Percentiles rank a stretch among this genome's conserved stretches.
phyloP scores from a whole-genome alignment of 2,329 filamentous ascomycete species.

The Fusarium algeriense region DNA sequence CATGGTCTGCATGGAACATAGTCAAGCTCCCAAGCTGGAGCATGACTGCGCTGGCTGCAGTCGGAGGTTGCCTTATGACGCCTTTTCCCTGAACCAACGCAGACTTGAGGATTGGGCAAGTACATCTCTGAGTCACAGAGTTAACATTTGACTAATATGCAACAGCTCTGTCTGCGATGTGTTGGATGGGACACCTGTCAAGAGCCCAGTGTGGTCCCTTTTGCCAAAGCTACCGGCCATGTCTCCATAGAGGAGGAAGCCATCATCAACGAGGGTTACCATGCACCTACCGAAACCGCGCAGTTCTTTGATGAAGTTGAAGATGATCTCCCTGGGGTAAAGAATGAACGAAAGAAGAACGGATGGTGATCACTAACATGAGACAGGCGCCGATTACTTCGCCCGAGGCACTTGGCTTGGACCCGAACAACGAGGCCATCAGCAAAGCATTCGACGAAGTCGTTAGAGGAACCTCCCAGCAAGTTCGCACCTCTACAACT shows the following conservation, averaged over 20 bases:
- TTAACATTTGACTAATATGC: conserved; percentile 2
- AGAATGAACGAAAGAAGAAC: not conserved
- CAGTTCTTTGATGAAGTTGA: conserved; percentile 47
- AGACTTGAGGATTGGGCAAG: conserved; percentile 49
- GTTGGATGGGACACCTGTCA: conserved; percentile 53
- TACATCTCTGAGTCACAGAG: not conserved
- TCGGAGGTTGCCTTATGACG: conserved; percentile 42
- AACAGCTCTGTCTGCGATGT: conserved; percentile 53
- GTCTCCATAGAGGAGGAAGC: conserved; percentile 49
- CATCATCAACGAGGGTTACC: conserved; percentile 20
- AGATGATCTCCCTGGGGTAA: conserved; percentile 39
- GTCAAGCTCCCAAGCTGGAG: conserved; percentile 39
- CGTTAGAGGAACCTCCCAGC: not conserved
- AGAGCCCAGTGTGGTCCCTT: conserved; percentile 50
- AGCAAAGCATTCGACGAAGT: not conserved
- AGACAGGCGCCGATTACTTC: conserved; percentile 47
- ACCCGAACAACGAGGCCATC: not conserved
- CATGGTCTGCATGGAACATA: conserved; percentile 55
- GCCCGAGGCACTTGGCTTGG: conserved; percentile 41
- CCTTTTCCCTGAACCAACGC: conserved; percentile 50
- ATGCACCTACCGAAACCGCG: conserved; percentile 21
- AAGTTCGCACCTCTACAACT: not conserved
- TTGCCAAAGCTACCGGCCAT: conserved; percentile 50
- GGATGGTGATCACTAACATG: conserved; percentile 9
- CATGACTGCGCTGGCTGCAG: conserved; percentile 51